These are phyloP conservation scores for Xylaria hypoxylon DNA, from an alignment of 2,329 filamentous ascomycete genomes.

Conservation along the genomic window DNA sequence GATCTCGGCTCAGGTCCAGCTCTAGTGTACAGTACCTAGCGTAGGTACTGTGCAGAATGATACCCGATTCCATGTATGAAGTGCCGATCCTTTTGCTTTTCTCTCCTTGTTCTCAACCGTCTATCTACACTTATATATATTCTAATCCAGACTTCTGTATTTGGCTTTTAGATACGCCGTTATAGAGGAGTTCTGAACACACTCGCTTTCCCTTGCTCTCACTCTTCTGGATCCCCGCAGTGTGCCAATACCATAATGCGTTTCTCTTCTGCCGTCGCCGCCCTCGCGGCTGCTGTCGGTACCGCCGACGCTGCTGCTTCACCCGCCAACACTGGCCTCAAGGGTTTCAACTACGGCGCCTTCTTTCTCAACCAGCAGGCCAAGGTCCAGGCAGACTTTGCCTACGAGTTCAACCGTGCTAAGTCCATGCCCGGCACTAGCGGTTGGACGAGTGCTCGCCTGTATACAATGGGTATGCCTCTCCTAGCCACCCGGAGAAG, in stretches of 20 bases:
- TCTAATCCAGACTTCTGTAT: constrained; percentile 5
- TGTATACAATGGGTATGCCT: constrained; percentile 51
- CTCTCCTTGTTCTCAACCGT: constrained; percentile 2
- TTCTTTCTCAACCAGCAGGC: constrained; percentile 51
- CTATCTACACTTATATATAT: not conserved
- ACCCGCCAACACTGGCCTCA: constrained; percentile 40
- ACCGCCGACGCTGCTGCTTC: constrained; percentile 34
- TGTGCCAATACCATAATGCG: constrained; percentile 46
- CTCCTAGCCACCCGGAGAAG: not conserved
- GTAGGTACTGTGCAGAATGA: constrained; percentile 20
- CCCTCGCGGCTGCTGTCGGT: constrained; percentile 45
- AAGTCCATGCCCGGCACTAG: constrained; percentile 48
- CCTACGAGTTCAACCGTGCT: constrained; percentile 50
- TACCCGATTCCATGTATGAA: constrained; percentile 28
- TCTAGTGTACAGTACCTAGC: constrained; percentile 16
- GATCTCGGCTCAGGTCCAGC: constrained; percentile 34
- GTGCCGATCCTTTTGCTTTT: constrained; percentile 26
- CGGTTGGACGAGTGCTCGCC: constrained; percentile 50
- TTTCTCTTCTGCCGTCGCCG: constrained; percentile 45
- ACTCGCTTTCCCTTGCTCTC: constrained; percentile 9
- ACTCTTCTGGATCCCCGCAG: not conserved
- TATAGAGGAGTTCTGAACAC: not conserved
- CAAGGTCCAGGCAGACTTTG: constrained; percentile 49
- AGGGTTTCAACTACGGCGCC: constrained; percentile 52
- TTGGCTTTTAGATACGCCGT: constrained; percentile 6